These are phyloP conservation scores for Dipteronia sinensis DNA, from an alignment of 345 rosid genomes.

Conservation along the genomic window DNA sequence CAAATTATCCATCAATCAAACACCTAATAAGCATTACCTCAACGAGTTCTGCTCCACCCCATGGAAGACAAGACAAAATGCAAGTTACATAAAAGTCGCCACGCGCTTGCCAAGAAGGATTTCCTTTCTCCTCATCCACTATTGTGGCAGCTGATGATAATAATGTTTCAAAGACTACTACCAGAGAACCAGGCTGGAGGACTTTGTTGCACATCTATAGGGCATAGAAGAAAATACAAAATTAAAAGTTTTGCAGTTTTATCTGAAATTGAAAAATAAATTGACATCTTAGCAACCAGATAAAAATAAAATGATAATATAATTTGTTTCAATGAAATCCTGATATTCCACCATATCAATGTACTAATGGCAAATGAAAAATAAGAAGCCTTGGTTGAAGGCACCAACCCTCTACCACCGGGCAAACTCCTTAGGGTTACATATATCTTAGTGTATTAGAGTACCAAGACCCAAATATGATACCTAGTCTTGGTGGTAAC, in stretches of 20 bases:
- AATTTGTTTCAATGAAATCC: background rate
- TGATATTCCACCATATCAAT: background rate
- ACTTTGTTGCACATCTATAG: slow-evolving; percentile 94
- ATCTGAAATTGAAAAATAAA: background rate
- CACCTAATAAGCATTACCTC: slow-evolving; percentile 58
- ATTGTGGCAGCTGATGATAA: slow-evolving; percentile 96
- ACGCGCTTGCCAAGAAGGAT: slow-evolving; percentile 93
- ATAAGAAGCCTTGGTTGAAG: background rate
- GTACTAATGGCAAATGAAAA: background rate
- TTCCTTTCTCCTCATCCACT: slow-evolving; percentile 97
- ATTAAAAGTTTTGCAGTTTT: background rate
- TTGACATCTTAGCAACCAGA: background rate
- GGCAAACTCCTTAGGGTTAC: background rate
- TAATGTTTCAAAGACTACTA: slow-evolving; percentile 80
- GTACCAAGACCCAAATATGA: background rate
- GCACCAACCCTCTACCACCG: background rate
- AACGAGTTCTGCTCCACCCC: slow-evolving; percentile 96
- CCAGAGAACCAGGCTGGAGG: slow-evolving; percentile 84
- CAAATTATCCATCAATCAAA: slow-evolving; percentile 15
- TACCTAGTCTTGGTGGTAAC: background rate
- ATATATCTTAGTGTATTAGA: background rate
- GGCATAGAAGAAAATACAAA: slow-evolving; percentile 8
- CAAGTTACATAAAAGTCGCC: slow-evolving; percentile 93
- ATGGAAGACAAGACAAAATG: slow-evolving; percentile 92
- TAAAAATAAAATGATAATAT: background rate